Conservation (phyloP, 768 basidiomycete species). For the Auricularia cornea region DNA sequence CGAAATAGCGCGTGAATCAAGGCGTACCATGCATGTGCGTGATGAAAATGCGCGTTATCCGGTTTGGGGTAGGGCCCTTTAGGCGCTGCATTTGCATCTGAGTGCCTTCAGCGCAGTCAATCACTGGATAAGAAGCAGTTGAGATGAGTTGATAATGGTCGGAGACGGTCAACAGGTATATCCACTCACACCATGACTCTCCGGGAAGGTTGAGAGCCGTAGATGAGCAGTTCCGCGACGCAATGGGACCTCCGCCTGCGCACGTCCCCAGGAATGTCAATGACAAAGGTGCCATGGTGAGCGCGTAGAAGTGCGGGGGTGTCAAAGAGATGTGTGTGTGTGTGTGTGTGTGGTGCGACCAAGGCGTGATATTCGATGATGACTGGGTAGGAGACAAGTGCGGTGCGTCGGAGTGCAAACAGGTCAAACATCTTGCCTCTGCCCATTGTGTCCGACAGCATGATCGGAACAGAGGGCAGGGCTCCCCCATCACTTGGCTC, state of each 20-base stretch:
- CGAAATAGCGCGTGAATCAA: neutral
- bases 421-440: too few species aligned
- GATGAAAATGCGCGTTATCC: slow-evolving; percentile 63
- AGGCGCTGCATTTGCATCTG: slow-evolving; percentile 56
- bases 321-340: too few species aligned
- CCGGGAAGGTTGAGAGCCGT: slow-evolving; percentile 59
- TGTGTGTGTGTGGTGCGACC: too few species aligned
- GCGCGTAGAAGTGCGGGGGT: too few species aligned
- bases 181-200: slow-evolving; percentile 15
- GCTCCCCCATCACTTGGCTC: too few species aligned
- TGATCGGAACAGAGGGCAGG: too few species aligned
- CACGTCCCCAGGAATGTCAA: slow-evolving; percentile 72
- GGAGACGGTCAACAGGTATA: slow-evolving; percentile 1
- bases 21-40: slow-evolving; percentile 78
- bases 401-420: too few species aligned
- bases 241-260: slow-evolving; percentile 66
- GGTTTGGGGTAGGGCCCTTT: slow-evolving; percentile 32
- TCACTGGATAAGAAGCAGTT: slow-evolving; percentile 38
- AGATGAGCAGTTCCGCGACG: slow-evolving; percentile 54
- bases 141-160: neutral
- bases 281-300: slow-evolving; percentile 23
- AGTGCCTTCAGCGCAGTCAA: slow-evolving; percentile 81
- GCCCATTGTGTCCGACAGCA: too few species aligned
- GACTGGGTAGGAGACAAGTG: too few species aligned
- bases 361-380: too few species aligned